These are phyloP conservation scores for Nothomitra cinnamomea DNA, from an alignment of 2,329 filamentous ascomycete genomes.

Conservation along the genomic window DNA sequence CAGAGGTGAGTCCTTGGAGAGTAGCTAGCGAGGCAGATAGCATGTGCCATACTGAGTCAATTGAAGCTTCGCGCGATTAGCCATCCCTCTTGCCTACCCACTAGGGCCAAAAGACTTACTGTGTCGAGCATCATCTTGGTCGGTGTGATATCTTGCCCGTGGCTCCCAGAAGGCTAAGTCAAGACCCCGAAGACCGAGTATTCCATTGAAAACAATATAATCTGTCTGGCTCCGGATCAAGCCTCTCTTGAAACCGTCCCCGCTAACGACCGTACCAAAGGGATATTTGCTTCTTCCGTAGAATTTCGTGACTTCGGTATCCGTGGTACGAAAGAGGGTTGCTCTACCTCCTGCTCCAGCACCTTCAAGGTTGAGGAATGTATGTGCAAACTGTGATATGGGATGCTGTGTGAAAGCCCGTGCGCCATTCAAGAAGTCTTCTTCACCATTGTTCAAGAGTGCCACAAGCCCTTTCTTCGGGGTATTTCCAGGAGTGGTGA, in stretches of 20 bases:
- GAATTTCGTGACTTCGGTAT: slow-evolving; percentile 66
- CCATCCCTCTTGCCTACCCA: background rate
- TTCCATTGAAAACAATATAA: slow-evolving; percentile 64
- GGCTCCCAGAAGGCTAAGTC: slow-evolving; percentile 88
- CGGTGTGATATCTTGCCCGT: slow-evolving; percentile 74
- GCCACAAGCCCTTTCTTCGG: slow-evolving; percentile 69
- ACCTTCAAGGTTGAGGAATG: slow-evolving; percentile 88
- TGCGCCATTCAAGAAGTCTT: slow-evolving; percentile 80
- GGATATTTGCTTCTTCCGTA: slow-evolving; percentile 59
- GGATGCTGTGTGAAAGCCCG: slow-evolving; percentile 72
- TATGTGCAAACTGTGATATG: slow-evolving; percentile 61
- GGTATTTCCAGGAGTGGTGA: slow-evolving; percentile 51
- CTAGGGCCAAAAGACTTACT: slow-evolving; percentile 16
- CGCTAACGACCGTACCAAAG: slow-evolving; percentile 67
- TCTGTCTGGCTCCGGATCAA: slow-evolving; percentile 77
- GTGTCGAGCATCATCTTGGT: slow-evolving; percentile 71
- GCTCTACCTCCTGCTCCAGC: slow-evolving; percentile 83
- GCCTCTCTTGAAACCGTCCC: slow-evolving; percentile 67
- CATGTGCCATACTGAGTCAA: slow-evolving; percentile 78
- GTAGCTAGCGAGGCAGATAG: slow-evolving; percentile 67
- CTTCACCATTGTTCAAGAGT: slow-evolving; percentile 88
- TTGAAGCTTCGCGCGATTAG: slow-evolving; percentile 17
- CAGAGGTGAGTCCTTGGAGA: slow-evolving; percentile 50
- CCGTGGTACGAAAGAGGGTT: slow-evolving; percentile 72
- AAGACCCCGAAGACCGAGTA: slow-evolving; percentile 67